A percentile compares a stretch with the other conserved stretches of the same genome.
Evolutionary conservation across 495 filamentous ascomycete species (phyloP).

Genomic region (Sporormia fimetaria): DNA sequence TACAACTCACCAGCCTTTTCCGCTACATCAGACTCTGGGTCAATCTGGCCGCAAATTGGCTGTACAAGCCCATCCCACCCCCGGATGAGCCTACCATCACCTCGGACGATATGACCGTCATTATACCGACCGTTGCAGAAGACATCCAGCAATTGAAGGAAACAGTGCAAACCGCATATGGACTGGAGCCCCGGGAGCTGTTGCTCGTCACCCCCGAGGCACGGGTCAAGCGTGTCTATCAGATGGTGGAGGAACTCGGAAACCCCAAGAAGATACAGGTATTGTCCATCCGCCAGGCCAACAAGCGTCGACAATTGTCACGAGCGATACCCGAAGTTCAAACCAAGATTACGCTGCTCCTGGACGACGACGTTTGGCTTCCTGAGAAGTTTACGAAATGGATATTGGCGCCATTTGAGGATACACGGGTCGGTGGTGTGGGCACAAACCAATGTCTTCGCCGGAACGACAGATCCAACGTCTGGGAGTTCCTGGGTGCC

Average conservation of each 20-base stretch:
- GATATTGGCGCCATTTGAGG: conserved; percentile 77
- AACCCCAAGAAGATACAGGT: conserved; percentile 38
- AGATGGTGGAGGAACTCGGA: conserved; percentile 35
- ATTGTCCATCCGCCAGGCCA: conserved; percentile 39
- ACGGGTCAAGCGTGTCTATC: conserved; percentile 43
- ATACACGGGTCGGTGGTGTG: conserved; percentile 63
- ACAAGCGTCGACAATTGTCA: conserved; percentile 78
- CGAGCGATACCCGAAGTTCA: conserved; percentile 63
- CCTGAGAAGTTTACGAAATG: conserved; percentile 63
- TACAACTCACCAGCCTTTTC: conserved; percentile 14
- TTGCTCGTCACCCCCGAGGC: conserved; percentile 56
- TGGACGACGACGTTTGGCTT: conserved; percentile 84
- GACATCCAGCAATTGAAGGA: conserved; percentile 48
- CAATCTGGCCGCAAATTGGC: conserved; percentile 49
- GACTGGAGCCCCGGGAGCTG: conserved; percentile 45
- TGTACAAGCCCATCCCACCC: conserved; percentile 50
- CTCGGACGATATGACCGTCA: conserved; percentile 61
- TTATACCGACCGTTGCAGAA: conserved; percentile 58
- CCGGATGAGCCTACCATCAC: conserved; percentile 52
- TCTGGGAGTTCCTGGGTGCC: conserved; percentile 70
- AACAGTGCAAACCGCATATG: conserved; percentile 49
- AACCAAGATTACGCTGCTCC: conserved; percentile 67
- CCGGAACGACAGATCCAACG: conserved; percentile 46
- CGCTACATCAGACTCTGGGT: conserved; percentile 52
- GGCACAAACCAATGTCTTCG: conserved; percentile 73